Conservation (phyloP, 169 alveolate genomes). For the Besnoitia besnoiti region DNA sequence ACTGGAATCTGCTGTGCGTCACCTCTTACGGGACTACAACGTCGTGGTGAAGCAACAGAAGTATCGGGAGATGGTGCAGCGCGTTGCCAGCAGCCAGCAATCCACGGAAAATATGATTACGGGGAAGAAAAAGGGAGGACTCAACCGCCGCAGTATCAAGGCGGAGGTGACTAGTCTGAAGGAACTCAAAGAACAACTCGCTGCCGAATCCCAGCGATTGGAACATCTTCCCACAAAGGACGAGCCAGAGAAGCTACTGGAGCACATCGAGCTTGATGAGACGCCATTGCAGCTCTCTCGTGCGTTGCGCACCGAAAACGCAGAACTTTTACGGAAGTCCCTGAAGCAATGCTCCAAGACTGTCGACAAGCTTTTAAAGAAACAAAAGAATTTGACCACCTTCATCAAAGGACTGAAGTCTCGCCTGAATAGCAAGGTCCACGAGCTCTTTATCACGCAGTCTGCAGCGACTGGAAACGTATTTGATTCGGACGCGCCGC, state of each 20-base stretch:
- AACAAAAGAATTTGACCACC: not conserved
- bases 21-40: conserved; percentile 61
- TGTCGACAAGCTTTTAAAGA: not conserved
- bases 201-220: not conserved
- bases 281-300: conserved; percentile 38
- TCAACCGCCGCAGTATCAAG: not conserved
- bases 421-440: not conserved
- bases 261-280: not conserved
- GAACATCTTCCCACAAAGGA: not conserved
- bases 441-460: not conserved
- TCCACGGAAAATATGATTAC: not conserved
- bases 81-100: conserved; percentile 16
- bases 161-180: conserved; percentile 36
- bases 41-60: conserved; percentile 36
- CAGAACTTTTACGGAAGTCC: conserved; percentile 26
- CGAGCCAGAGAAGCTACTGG: not conserved
- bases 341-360: not conserved
- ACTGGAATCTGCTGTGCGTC: conserved; percentile 36
- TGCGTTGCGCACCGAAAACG: conserved; percentile 11
- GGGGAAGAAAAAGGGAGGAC: not conserved
- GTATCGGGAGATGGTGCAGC: not conserved
- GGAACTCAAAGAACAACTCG: conserved; percentile 39
- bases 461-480: conserved; percentile 1
- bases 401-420: not conserved
- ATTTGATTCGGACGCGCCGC: conserved; percentile 43